phyloP scores from a whole-genome alignment of 2,329 filamentous ascomycete genomes.

The Calonectria pteridis region DNA sequence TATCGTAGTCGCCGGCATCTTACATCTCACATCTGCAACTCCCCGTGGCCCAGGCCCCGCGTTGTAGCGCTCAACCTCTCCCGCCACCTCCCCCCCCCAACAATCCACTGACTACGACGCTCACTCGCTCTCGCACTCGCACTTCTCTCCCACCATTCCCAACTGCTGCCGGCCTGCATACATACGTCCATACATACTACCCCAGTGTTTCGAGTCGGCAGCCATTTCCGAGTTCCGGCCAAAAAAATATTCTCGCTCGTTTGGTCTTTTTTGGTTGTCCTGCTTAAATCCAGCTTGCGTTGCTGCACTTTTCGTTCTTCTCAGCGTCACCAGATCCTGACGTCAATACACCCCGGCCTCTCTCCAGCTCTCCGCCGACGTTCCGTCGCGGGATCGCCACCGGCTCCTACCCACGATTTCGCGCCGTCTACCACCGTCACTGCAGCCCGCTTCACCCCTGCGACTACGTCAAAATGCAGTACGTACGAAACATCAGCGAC shows the following conservation, averaged over 20 bases:
- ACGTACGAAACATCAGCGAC: conserved; percentile 94
- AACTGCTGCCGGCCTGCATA: conserved; percentile 15
- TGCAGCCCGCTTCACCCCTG: neutral
- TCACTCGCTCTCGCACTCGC: conserved; percentile 17
- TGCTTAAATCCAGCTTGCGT: neutral
- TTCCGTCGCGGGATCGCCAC: conserved; percentile 22
- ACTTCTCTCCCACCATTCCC: conserved; percentile 18
- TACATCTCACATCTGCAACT: neutral
- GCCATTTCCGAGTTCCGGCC: neutral
- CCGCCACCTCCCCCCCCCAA: conserved; percentile 22
- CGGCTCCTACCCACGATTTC: neutral
- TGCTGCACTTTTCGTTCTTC: neutral
- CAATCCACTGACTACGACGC: conserved; percentile 18
- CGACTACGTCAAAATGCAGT: conserved; percentile 78
- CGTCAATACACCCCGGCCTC: conserved; percentile 21
- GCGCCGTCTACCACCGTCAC: neutral
- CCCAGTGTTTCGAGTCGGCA: conserved; percentile 12
- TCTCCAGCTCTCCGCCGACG: conserved; percentile 10
- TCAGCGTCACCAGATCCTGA: conserved; percentile 5
- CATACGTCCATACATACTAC: neutral
- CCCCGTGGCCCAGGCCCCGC: conserved; percentile 3
- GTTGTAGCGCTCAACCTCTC: conserved; percentile 10
- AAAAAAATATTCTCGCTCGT: conserved; percentile 1
- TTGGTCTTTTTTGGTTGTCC: neutral
- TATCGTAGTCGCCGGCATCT: neutral